phyloP scores from a whole-genome alignment of 2,329 filamentous ascomycete species.

The Venturia carpophila region DNA sequence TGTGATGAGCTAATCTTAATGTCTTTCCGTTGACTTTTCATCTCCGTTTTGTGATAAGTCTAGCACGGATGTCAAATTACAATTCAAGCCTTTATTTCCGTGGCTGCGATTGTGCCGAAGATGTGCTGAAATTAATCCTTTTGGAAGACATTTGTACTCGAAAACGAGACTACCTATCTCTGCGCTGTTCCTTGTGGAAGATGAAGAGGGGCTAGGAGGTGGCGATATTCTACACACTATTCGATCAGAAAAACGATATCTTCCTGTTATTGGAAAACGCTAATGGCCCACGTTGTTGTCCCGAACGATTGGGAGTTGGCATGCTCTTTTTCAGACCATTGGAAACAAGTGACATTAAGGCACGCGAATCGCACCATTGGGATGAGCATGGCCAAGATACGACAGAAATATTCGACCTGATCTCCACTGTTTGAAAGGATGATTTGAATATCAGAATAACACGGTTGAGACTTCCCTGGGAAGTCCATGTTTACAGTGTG shows the following conservation, averaged over 20 bases:
- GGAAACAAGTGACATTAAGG: no score
- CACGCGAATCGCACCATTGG: no score
- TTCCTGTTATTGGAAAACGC: no score
- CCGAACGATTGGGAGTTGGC: no score
- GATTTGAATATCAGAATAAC: no score
- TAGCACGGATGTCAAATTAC: conserved; percentile 99
- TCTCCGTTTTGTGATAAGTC: background rate
- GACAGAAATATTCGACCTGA: no score
- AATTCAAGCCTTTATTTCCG: conserved; percentile 62
- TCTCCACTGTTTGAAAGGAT: no score
- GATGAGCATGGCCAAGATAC: no score
- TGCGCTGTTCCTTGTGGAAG: conserved; percentile 5
- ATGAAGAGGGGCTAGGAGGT: conserved; percentile 13
- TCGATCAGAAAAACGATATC: background rate
- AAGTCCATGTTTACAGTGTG: no score
- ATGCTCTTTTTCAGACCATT: no score
- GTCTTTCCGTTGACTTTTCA: background rate
- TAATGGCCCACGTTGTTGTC: no score
- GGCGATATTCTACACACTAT: conserved; percentile 10
- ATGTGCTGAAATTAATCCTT: conserved; percentile 73
- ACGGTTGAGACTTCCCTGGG: no score
- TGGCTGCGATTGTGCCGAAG: conserved; percentile 98
- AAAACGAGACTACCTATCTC: conserved; percentile 12
- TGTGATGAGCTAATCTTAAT: conserved; percentile 8
- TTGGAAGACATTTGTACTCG: conserved; percentile 14